A percentile compares a stretch with the other conserved stretches of the same genome.
These are phyloP conservation scores for Solanum chacoense DNA, from an alignment of 305 asterid genomes.

Conservation along the genomic window DNA sequence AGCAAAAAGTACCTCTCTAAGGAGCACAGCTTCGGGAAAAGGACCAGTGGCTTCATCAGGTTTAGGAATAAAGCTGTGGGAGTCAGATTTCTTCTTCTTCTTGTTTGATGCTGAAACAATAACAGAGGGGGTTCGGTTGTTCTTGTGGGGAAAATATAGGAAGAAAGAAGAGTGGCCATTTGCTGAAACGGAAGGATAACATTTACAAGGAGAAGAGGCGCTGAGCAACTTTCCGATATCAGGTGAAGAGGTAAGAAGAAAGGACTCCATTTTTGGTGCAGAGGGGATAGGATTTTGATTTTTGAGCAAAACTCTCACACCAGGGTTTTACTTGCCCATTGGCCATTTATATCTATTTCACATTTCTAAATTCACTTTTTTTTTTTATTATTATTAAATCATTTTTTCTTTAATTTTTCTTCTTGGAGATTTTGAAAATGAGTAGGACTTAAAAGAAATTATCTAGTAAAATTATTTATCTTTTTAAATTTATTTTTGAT, in stretches of 20 bases:
- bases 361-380: background rate
- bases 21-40: conserved; percentile 77
- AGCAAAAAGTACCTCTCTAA: conserved; percentile 39
- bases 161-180: conserved; percentile 15
- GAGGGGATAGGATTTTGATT: background rate
- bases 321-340: background rate
- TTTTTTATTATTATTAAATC: background rate
- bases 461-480: background rate
- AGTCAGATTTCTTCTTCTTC: conserved; percentile 35
- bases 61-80: conserved; percentile 47
- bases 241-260: conserved; percentile 29
- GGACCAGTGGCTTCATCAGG: conserved; percentile 85
- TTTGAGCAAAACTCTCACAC: background rate
- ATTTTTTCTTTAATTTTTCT: background rate
- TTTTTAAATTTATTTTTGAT: too few species aligned
- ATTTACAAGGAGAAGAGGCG: background rate
- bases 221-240: conserved; percentile 1
- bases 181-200: conserved; percentile 11
- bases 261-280: conserved; percentile 21
- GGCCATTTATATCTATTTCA: background rate
- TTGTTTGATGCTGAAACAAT: conserved; percentile 40
- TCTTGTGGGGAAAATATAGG: conserved; percentile 23
- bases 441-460: background rate
- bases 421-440: background rate
- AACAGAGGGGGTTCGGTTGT: conserved; percentile 13